Evolutionary conservation across 768 basidiomycete genomes (phyloP), one percentile per base, ranked within the genome.

Genomic region (Boletus sp.): DNA sequence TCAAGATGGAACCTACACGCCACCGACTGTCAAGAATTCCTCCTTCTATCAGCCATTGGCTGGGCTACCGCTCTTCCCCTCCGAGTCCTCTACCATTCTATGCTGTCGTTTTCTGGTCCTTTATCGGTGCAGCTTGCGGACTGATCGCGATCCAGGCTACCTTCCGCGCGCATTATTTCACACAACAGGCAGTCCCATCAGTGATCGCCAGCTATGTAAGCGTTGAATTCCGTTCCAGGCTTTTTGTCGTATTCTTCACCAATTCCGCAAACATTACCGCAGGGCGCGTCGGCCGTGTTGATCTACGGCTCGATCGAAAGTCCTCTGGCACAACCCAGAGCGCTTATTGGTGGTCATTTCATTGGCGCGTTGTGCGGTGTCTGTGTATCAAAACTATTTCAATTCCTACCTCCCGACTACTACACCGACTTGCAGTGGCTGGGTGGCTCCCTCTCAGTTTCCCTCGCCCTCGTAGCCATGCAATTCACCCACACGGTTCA

Each of bases 251-350:
- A 17, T 17, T 28, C 18, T 50, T 51, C 17, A 42, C 41, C 8
- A 17, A 54, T 24, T 24, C 8, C 29, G 18, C 50, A 36, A 44
- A n/a, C n/a, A 7, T 52, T 35, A 47, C 18, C 12, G 28, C 63
- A 84, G 83, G 83, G 80, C 20, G 82, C 82, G 24, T 79, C 79
- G 11, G 83, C 83, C 7, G 78, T 83, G 9, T 72, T 85, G 44
- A 75, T 81, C 32, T 84, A 82, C 56, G 82, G 80, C 17, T 74
- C 77, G 2, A 76, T 84, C 42, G 81, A 84, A 15, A 72, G 75
- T 4, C 82, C 82, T 8, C 64, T 84, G 39, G 79, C 81, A 0
- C 83, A 84, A 66, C 82, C 83, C 12, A 76, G 82, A 18, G 69
- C 78, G 2, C 71, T 83, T 5, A 47, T 85, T 42, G 77, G 78